phyloP scores from a whole-genome alignment of 2,329 filamentous ascomycete species.

The Xylaria sp. region DNA sequence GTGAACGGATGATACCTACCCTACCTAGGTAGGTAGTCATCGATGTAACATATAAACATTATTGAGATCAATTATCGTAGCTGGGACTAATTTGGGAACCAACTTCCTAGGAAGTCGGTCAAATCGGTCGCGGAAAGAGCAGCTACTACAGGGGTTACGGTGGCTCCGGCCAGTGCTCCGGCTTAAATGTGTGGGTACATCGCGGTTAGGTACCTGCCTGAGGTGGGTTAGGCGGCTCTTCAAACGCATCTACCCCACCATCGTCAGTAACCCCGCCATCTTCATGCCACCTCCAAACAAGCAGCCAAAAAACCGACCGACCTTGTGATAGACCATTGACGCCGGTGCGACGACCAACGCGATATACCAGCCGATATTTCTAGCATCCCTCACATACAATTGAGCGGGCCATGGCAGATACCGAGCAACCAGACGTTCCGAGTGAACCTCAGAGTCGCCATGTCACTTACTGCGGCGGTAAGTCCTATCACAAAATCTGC shows the following conservation, averaged over 20 bases:
- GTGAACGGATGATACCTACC: too few relatives aligned
- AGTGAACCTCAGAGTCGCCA: constrained; percentile 63
- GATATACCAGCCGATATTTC: not conserved
- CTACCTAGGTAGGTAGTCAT: too few relatives aligned
- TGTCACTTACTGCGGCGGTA: constrained; percentile 70
- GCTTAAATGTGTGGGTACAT: not conserved
- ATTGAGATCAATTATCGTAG: too few relatives aligned
- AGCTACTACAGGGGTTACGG: too few relatives aligned
- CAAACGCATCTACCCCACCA: constrained; percentile 36
- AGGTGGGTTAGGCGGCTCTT: not conserved
- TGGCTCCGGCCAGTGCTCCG: too few relatives aligned
- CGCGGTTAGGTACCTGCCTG: not conserved
- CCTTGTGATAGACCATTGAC: constrained; percentile 17
- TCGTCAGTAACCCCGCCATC: constrained; percentile 41
- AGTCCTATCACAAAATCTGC: constrained; percentile 46
- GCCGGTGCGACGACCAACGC: constrained; percentile 23
- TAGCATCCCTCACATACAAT: constrained; percentile 17
- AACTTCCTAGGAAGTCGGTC: too few relatives aligned
- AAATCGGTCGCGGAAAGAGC: too few relatives aligned
- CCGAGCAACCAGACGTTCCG: constrained; percentile 58
- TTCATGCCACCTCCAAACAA: constrained; percentile 31
- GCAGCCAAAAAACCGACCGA: constrained; percentile 24
- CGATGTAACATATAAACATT: too few relatives aligned
- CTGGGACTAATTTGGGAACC: too few relatives aligned
- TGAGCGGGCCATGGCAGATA: constrained; percentile 62